These are phyloP conservation scores for button mushroom (Agaricus bisporus) DNA, from an alignment of 768 basidiomycete genomes.

Conservation along the genomic window DNA sequence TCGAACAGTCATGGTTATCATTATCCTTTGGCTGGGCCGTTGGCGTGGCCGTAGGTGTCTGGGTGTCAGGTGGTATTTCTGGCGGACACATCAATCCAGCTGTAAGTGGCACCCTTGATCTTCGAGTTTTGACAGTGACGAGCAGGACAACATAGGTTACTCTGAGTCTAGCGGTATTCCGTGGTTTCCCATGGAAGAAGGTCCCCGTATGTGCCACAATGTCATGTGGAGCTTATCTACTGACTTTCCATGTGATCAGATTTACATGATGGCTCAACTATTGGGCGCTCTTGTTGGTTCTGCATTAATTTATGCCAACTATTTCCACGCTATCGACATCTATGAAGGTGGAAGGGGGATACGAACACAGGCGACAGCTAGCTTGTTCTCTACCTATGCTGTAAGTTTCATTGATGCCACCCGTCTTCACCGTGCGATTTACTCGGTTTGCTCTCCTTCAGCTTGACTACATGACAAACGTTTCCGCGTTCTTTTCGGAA, in stretches of 20 bases:
- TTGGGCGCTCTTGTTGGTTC: slow-evolving; percentile 57
- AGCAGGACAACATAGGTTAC: slow-evolving; percentile 44
- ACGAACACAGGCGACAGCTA: slow-evolving; percentile 54
- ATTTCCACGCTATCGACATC: slow-evolving; percentile 60
- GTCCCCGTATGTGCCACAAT: slow-evolving; percentile 43
- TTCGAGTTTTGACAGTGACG: neutral
- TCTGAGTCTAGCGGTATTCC: slow-evolving; percentile 58
- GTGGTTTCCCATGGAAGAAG: slow-evolving; percentile 76
- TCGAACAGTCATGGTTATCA: slow-evolving; percentile 37
- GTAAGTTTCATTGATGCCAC: slow-evolving; percentile 27
- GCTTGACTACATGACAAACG: slow-evolving; percentile 34
- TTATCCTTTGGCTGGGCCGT: slow-evolving; percentile 52
- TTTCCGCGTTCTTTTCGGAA: slow-evolving; percentile 38
- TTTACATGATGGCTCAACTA: slow-evolving; percentile 41
- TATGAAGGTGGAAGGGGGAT: slow-evolving; percentile 50
- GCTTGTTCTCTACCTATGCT: slow-evolving; percentile 56
- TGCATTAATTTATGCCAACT: slow-evolving; percentile 55
- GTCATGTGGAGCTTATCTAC: neutral
- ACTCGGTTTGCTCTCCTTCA: slow-evolving; percentile 7
- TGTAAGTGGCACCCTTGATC: slow-evolving; percentile 26
- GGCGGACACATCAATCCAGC: slow-evolving; percentile 76
- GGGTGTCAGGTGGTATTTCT: slow-evolving; percentile 60
- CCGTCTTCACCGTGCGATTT: neutral
- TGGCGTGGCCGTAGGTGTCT: slow-evolving; percentile 62
- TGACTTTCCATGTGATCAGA: slow-evolving; percentile 12